Evolutionary conservation across 1,284 basidiomycete genomes (phyloP).

Genomic region (Cryptococcus maquisensis): DNA sequence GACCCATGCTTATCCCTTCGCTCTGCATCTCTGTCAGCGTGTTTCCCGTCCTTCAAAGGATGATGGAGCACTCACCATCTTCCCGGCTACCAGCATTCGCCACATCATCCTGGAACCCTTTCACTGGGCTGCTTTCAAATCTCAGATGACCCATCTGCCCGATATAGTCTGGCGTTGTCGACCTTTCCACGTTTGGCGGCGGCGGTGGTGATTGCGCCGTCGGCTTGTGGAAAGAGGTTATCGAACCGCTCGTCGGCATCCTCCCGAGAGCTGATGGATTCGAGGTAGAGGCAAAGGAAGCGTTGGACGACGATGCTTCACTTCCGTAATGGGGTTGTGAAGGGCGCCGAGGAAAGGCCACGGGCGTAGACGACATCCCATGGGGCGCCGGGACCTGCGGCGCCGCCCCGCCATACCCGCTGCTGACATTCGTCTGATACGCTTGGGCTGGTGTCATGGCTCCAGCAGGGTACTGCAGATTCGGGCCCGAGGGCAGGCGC

Average conservation of each 20-base stretch:
- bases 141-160: slow-evolving; percentile 13
- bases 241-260: slow-evolving; percentile 7
- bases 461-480: not conserved
- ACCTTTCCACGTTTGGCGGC: not conserved
- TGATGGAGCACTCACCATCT: not conserved
- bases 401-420: slow-evolving; percentile 9
- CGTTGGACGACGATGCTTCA: slow-evolving; percentile 4
- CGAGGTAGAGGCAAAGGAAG: slow-evolving; percentile 4
- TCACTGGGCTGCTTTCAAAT: slow-evolving; percentile 12
- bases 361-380: slow-evolving; percentile 17
- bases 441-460: slow-evolving; percentile 22
- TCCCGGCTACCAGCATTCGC: not conserved
- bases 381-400: slow-evolving; percentile 1
- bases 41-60: not conserved
- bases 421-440: slow-evolving; percentile 8
- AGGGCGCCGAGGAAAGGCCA: slow-evolving; percentile 20
- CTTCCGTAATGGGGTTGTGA: not conserved
- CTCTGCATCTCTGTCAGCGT: slow-evolving; percentile 4
- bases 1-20: slow-evolving; percentile 9
- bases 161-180: slow-evolving; percentile 12
- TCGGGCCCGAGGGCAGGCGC: not conserved
- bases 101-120: slow-evolving; percentile 9
- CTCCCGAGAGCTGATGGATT: slow-evolving; percentile 1
- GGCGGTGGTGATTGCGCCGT: slow-evolving; percentile 12
- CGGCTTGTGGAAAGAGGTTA: slow-evolving; percentile 13